Percentiles rank a stretch among this genome's conserved stretches.
Conservation (phyloP, 2,329 filamentous ascomycete genomes). For the Apiospora saccharicola region DNA sequence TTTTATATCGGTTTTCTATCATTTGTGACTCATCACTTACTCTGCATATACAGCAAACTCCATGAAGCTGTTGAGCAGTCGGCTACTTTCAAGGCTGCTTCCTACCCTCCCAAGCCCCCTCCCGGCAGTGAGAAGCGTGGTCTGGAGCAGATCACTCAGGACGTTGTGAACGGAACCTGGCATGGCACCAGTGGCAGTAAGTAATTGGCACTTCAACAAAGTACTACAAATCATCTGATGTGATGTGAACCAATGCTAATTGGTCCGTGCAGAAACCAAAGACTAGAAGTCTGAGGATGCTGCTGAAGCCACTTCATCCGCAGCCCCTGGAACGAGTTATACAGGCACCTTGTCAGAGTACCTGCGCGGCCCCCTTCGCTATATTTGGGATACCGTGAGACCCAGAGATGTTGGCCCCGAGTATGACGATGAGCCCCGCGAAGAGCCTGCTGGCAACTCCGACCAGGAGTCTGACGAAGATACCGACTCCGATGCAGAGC, state of each 20-base stretch:
- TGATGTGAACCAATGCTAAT: background rate
- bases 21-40: background rate
- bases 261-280: background rate
- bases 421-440: background rate
- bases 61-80: conserved; percentile 8
- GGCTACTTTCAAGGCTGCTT: background rate
- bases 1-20: background rate
- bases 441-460: background rate
- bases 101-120: background rate
- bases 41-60: background rate
- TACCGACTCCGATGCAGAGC: background rate
- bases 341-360: background rate
- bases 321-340: background rate
- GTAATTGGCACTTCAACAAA: too few relatives aligned
- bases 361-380: conserved; percentile 6
- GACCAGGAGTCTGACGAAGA: background rate
- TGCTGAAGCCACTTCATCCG: background rate
- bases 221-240: background rate
- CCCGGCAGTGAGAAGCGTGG: background rate
- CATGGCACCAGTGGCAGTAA: background rate
- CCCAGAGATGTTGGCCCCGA: background rate
- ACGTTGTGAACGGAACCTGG: conserved; percentile 16
- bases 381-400: background rate
- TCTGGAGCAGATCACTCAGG: conserved; percentile 10
- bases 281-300: conserved; percentile 17